Percentiles rank a stretch among this genome's conserved stretches.
Conservation (phyloP, 495 filamentous ascomycete species). For the Tuber umbilicatum region DNA sequence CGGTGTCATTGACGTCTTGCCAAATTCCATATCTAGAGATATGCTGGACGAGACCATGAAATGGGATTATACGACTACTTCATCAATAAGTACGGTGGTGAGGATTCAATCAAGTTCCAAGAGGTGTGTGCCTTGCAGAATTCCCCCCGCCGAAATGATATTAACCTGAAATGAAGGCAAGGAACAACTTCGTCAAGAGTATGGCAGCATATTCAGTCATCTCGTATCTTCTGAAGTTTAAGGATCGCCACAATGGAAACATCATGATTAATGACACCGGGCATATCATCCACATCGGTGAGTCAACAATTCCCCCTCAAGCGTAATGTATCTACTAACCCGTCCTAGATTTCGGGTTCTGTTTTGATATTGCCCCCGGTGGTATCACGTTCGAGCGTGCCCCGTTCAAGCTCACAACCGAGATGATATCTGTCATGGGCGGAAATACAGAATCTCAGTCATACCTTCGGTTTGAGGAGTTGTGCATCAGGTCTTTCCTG, state of each 20-base stretch:
- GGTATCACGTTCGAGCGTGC: constrained; percentile 95
- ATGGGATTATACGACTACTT: constrained; percentile 99
- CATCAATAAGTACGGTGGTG: constrained; percentile 89
- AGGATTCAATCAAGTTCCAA: constrained; percentile 89
- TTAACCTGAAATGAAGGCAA: constrained; percentile 47
- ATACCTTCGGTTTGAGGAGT: constrained; percentile 92
- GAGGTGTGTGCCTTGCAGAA: constrained; percentile 43
- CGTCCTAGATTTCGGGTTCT: constrained; percentile 85
- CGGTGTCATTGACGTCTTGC: constrained; percentile 94
- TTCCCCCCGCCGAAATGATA: neutral
- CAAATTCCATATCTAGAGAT: constrained; percentile 94
- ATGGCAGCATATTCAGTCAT: constrained; percentile 99
- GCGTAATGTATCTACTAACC: constrained; percentile 5
- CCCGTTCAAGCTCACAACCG: constrained; percentile 92
- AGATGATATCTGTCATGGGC: constrained; percentile 99
- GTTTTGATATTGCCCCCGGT: constrained; percentile 95
- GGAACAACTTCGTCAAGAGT: constrained; percentile 97
- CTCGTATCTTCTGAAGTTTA: constrained; percentile 93
- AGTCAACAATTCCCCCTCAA: neutral
- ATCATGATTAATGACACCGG: constrained; percentile 98
- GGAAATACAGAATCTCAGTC: constrained; percentile 74
- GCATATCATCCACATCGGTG: constrained; percentile 84
- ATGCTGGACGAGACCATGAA: constrained; percentile 95
- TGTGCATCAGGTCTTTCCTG: constrained; percentile 91
- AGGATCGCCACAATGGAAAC: constrained; percentile 97